A percentile compares a stretch with the other conserved stretches of the same genome.
Evolutionary conservation across 164 flowering plant species (phyloP).

Genomic region (Hamamelis virginiana): DNA sequence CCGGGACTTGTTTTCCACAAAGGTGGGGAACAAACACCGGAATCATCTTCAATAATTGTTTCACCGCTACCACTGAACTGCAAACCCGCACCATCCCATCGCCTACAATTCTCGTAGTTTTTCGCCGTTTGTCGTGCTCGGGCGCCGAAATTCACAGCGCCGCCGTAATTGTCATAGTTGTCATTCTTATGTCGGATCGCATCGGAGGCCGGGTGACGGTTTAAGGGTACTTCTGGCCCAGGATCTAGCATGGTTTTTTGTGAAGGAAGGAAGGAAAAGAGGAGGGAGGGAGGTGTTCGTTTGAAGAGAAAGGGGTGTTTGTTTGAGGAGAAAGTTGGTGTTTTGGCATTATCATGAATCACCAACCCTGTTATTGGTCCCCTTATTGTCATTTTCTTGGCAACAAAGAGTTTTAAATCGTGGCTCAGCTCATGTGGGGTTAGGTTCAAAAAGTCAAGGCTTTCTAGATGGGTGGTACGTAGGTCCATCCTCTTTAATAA

Average conservation of each 20-base stretch:
- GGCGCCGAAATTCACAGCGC: background rate
- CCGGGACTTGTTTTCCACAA: constrained; percentile 30
- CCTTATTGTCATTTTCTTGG: constrained; percentile 7
- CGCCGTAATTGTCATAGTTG: no score
- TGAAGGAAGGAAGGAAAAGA: background rate
- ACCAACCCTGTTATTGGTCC: background rate
- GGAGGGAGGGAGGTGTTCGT: background rate
- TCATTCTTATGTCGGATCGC: background rate
- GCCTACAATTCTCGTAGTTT: background rate
- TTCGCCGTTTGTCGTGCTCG: background rate
- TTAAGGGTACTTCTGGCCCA: background rate
- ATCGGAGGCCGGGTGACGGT: background rate
- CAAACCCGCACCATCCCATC: background rate
- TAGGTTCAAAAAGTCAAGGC: constrained; percentile 18
- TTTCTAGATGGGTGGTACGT: constrained; percentile 16
- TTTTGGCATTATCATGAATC: background rate
- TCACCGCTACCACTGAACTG: background rate
- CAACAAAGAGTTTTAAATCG: background rate
- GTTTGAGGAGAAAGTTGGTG: background rate
- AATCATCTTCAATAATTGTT: constrained; percentile 10
- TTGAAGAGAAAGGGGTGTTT: background rate
- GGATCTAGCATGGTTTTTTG: constrained; percentile 1
- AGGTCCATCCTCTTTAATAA: background rate
- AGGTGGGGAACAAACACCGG: constrained; percentile 29
- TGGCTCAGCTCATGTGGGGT: background rate